These are phyloP conservation scores for Cryptococcus maquisensis DNA, from an alignment of 1,284 basidiomycete genomes.

Conservation along the genomic window DNA sequence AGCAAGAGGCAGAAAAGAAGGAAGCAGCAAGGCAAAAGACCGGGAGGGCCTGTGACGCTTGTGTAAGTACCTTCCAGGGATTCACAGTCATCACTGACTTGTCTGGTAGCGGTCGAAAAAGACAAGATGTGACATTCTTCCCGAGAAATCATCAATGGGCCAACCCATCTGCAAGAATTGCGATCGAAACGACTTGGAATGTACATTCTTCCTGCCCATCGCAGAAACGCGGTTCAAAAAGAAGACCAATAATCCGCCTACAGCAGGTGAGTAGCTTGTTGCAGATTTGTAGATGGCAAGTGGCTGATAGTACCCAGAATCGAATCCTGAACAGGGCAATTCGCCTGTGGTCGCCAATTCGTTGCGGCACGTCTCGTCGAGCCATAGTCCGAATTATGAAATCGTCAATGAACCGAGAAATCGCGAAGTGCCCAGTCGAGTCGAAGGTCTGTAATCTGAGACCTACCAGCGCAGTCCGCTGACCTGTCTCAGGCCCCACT, in stretches of 20 bases:
- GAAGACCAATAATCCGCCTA: constrained; percentile 56
- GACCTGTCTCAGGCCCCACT: constrained; percentile 62
- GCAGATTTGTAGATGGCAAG: background rate
- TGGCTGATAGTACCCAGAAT: constrained; percentile 1
- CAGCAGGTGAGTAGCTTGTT: constrained; percentile 53
- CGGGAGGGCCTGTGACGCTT: constrained; percentile 48
- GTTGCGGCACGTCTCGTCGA: background rate
- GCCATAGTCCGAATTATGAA: constrained; percentile 3
- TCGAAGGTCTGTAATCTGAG: constrained; percentile 7
- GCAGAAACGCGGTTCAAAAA: constrained; percentile 98
- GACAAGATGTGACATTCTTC: constrained; percentile 59
- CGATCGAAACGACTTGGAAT: constrained; percentile 77
- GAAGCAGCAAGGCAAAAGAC: constrained; percentile 47
- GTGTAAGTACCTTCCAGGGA: constrained; percentile 26
- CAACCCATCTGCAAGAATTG: constrained; percentile 46
- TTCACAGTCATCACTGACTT: background rate
- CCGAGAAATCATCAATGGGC: constrained; percentile 11
- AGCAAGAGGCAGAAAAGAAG: constrained; percentile 15
- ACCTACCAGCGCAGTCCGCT: background rate
- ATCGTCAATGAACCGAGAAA: background rate
- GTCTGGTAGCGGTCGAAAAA: constrained; percentile 67
- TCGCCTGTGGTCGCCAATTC: background rate
- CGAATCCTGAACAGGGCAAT: background rate
- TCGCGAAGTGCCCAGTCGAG: constrained; percentile 1
- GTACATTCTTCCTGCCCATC: constrained; percentile 95